These are phyloP conservation scores for Aspergillus sclerotiicarbonarius DNA, from an alignment of 495 filamentous ascomycete genomes.

Conservation along the genomic window DNA sequence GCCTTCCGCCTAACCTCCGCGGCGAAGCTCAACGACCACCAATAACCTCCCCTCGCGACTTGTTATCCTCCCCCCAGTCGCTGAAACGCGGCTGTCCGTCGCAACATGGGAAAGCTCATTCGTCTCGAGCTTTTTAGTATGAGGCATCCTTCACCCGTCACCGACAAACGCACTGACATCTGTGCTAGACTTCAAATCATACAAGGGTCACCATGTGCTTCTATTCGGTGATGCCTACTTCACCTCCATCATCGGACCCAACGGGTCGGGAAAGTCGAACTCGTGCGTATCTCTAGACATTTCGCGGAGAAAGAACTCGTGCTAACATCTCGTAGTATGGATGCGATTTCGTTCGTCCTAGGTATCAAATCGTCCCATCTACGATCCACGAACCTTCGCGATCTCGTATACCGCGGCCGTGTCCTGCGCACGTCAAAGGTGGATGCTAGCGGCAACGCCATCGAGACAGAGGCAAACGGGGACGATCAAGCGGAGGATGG, in stretches of 20 bases:
- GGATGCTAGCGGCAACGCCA: conserved; percentile 76
- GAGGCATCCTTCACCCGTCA: conserved; percentile 21
- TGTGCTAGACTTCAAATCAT: conserved; percentile 91
- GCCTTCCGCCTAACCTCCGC: conserved; percentile 1
- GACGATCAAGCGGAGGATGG: conserved; percentile 43
- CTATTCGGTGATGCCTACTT: conserved; percentile 99
- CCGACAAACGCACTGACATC: conserved; percentile 7
- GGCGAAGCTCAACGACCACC: neutral
- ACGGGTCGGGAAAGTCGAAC: conserved; percentile 99
- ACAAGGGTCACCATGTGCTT: conserved; percentile 91
- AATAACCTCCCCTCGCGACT: neutral
- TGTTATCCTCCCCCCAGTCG: conserved; percentile 23
- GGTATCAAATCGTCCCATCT: conserved; percentile 98
- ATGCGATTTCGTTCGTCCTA: conserved; percentile 98
- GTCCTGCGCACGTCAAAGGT: conserved; percentile 89
- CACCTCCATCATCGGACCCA: conserved; percentile 98
- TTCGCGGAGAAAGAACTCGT: neutral
- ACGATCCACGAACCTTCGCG: conserved; percentile 89
- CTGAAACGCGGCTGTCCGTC: conserved; percentile 29
- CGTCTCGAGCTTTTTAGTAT: conserved; percentile 91
- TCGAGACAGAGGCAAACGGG: conserved; percentile 51
- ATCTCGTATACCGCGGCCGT: conserved; percentile 93
- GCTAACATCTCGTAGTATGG: conserved; percentile 67
- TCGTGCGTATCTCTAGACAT: conserved; percentile 60
- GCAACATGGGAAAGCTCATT: conserved; percentile 82